Evolutionary conservation across 2,329 filamentous ascomycete species (phyloP).

Genomic region (Coniochaeta sp.): DNA sequence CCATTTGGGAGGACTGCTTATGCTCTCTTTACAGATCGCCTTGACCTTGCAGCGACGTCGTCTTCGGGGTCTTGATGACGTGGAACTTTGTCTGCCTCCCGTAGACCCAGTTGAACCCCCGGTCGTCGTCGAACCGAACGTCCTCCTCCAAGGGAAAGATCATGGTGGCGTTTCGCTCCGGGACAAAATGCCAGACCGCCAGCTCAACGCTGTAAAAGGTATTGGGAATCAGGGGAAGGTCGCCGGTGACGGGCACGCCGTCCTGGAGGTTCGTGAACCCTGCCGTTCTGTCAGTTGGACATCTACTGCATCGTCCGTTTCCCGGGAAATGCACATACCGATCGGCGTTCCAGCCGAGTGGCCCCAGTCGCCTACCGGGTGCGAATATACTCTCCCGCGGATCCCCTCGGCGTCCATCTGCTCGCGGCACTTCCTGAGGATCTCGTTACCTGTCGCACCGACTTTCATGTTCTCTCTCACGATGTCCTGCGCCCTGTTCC

Average conservation of each 20-base stretch:
- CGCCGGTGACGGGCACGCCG: conserved; percentile 36
- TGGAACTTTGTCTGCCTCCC: conserved; percentile 38
- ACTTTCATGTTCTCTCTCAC: conserved; percentile 34
- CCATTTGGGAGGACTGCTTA: not conserved
- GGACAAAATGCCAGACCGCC: conserved; percentile 37
- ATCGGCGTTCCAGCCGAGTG: conserved; percentile 40
- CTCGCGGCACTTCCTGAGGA: conserved; percentile 27
- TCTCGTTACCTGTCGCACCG: conserved; percentile 35
- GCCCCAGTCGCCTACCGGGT: conserved; percentile 43
- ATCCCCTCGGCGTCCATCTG: conserved; percentile 36
- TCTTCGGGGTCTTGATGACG: conserved; percentile 1
- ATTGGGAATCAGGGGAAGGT: conserved; percentile 33
- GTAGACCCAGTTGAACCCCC: conserved; percentile 40
- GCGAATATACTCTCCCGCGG: conserved; percentile 39
- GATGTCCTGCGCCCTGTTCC: conserved; percentile 40
- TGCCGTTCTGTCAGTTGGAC: not conserved
- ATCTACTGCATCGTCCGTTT: not conserved
- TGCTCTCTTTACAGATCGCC: not conserved
- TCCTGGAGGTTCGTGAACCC: conserved; percentile 44
- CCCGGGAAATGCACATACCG: conserved; percentile 21
- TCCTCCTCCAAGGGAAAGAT: conserved; percentile 43
- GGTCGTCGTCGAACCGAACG: conserved; percentile 31
- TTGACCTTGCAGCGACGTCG: not conserved
- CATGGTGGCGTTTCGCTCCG: conserved; percentile 34
- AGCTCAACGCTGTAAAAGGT: conserved; percentile 45